Percentiles rank a stretch among this genome's conserved stretches.
Conservation (phyloP, 2,329 filamentous ascomycete species). For the Monosporascus cannonballus region DNA sequence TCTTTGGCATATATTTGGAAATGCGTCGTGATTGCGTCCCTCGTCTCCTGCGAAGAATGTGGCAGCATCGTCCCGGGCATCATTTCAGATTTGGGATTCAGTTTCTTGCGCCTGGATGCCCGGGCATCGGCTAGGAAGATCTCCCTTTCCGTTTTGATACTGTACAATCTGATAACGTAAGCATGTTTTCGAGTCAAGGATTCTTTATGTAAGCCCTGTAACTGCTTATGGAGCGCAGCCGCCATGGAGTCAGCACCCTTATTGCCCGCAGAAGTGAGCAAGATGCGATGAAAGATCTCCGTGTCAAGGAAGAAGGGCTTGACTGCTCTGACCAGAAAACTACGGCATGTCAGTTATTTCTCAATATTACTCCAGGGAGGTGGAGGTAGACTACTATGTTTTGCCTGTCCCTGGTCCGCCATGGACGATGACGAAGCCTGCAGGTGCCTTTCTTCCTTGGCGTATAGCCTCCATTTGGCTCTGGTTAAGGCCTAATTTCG, state of each 20-base stretch:
- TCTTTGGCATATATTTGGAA: not conserved
- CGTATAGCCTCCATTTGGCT: not conserved
- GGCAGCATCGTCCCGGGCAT: not conserved
- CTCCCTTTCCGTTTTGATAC: not conserved
- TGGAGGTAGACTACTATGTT: not conserved
- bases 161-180: not conserved
- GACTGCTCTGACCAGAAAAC: not conserved
- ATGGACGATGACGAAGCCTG: not conserved
- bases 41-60: not conserved
- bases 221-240: not conserved
- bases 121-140: not conserved
- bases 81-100: not conserved
- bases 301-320: slow-evolving; percentile 3
- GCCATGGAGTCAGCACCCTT: not conserved
- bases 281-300: not conserved
- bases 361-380: not conserved
- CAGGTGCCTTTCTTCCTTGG: not conserved
- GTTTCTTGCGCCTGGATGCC: not conserved
- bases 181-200: not conserved
- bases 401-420: slow-evolving; percentile 1
- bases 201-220: not conserved
- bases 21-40: not conserved
- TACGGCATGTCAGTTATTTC: not conserved
- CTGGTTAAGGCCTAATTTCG: not conserved
- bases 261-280: slow-evolving; percentile 1